Base-by-base conservation (phyloP, 352 stramenopile genomes). In the Pythium biforme region DNA sequence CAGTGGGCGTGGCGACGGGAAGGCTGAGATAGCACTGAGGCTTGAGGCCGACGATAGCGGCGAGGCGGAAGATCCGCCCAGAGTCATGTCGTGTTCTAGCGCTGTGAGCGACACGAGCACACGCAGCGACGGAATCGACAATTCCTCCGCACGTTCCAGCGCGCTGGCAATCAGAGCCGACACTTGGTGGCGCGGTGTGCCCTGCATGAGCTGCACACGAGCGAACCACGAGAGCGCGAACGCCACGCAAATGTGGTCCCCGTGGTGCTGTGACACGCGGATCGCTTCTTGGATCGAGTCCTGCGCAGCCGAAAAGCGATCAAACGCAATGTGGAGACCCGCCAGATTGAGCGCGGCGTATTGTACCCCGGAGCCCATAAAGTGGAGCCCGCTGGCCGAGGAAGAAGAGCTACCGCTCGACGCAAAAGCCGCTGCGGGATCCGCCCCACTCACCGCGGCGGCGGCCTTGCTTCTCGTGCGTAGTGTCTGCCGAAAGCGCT, bases 201-300 rank as follows among this genome's bases (percentile, higher is more conserved):
- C 85, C 4, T 77, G 69, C 29, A 78, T 75, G 52, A 81, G 74
- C 33, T 87, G 77, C n/a, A 91, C 72, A 2, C 78, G 75, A 54
- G 92, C 76, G 39, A 95, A 77, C 91, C 92, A 98, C 23, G 81
- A 86, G 3, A 98, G 74, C 34, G 93, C 89, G 73, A 97, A 98
- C 4, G 87, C 89, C 19, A 98, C 92, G 60, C 92, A 98, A 2
- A 96, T 76, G 54, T 94, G 81, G 72, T 98, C 93, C 26, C 89
- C 88, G 47, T 96, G 84, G 61, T 97, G 89, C 59, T 98, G 93
- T 8, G 91, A 91, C 19, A 98, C 88, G 19, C 90, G 81, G 43
- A 98, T 92, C 3, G 92, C 88, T 72, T 98, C 95, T 55, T 97
- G 81, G 12, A 96, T 92, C 27, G 85, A 93, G 68, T 96, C 81